Base-by-base conservation (phyloP, 805 yeast species). In the Debaryomyces prosopidis region DNA sequence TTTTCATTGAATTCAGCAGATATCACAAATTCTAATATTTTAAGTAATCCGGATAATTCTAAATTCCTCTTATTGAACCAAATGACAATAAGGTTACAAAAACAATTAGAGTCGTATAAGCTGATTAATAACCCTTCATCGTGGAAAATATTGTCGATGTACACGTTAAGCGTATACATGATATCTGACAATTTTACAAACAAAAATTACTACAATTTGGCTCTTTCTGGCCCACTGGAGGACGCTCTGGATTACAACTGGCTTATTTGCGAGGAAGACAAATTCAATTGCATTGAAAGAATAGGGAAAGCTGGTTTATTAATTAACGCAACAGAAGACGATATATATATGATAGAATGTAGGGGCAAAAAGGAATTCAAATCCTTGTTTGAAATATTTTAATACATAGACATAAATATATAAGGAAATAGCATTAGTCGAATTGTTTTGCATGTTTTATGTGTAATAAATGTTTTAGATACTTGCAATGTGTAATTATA, bases 271-370 rank as follows among this genome's bases (percentile, higher is more conserved):
- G 71, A 63, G 19, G 65, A 60, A 15, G 64, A 61, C 8, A 65
- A 58, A 42, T 48, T 43, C 26, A 55, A 58, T 33, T 51, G 64
- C 20, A 54, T 71, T 16, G 68, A 70, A 47, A 55, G 60, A 41
- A 70, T 72, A 26, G 77, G 77, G 9, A 72, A 67, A 44, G 77
- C 77, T 6, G 77, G 73, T 8, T 54, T 72, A 46, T 60, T 71
- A 49, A 59, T 72, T 36, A 65, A 60, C 44, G 66, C 53, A 1
- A 48, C 53, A n/a, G 59, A 60, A 7, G 51, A 54, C 36, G 66
- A 65, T 8, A 58, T 65, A 34, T 72, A 48, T 55, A 71, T 72
- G 76, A 61, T 72, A 42, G 77, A 72, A 48, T 72, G 76, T 50
- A 68, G 65, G 53, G 77, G 77, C 2, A 70, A 65, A 48, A 69